These are phyloP conservation scores for Hyphodiscus sp. DNA, from an alignment of 2,329 filamentous ascomycete genomes.

Conservation along the genomic window DNA sequence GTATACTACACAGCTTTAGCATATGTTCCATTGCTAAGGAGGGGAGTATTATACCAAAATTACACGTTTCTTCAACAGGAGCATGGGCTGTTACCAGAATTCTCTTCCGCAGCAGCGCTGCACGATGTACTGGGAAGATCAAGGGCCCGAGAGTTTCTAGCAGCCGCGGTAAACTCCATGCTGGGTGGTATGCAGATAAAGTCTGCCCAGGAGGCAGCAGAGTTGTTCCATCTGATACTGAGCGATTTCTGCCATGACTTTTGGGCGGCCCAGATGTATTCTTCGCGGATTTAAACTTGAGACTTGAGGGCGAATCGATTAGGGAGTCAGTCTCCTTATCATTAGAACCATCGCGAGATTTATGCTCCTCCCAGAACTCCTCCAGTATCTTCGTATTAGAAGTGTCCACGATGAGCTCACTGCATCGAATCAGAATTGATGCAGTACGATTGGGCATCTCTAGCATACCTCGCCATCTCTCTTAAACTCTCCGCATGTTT, in stretches of 20 bases:
- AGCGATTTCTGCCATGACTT: constrained; percentile 49
- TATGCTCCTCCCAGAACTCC: constrained; percentile 70
- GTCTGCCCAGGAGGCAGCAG: constrained; percentile 55
- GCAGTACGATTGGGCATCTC: neutral
- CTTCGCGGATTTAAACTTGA: constrained; percentile 38
- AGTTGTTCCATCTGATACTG: constrained; percentile 54
- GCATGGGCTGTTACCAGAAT: constrained; percentile 82
- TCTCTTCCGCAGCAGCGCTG: constrained; percentile 77
- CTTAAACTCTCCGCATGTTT: constrained; percentile 73
- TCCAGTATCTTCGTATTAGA: constrained; percentile 60
- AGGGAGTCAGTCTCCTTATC: constrained; percentile 23
- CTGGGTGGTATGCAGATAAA: constrained; percentile 75
- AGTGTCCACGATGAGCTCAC: constrained; percentile 57
- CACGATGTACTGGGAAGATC: constrained; percentile 84
- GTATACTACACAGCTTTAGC: constrained; percentile 59
- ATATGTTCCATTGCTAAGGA: neutral
- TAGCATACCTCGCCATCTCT: constrained; percentile 60
- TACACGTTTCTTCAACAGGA: constrained; percentile 78
- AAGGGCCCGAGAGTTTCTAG: constrained; percentile 83
- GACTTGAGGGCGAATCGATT: constrained; percentile 32
- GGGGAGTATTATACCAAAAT: constrained; percentile 63
- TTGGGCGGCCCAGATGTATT: constrained; percentile 29
- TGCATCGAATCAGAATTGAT: constrained; percentile 28
- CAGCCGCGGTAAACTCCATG: constrained; percentile 71
- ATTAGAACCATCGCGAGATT: constrained; percentile 28